Conservation (phyloP, 257 asterid species). For the Ligustrum vulgare region DNA sequence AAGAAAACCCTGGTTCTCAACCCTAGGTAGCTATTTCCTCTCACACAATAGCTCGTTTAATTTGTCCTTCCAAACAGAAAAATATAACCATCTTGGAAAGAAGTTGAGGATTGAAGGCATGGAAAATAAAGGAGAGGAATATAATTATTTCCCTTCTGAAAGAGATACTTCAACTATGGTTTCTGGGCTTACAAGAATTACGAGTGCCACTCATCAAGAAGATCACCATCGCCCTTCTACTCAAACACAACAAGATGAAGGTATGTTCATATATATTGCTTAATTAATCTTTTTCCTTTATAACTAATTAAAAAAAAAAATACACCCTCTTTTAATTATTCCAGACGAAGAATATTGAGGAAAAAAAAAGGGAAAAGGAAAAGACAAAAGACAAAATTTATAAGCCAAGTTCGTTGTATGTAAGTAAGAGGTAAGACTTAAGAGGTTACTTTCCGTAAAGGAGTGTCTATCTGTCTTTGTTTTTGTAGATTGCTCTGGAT, state of each 20-base stretch:
- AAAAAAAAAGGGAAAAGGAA: neutral
- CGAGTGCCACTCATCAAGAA: neutral
- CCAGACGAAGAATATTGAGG: neutral
- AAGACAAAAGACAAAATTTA: neutral
- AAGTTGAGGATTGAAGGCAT: constrained; percentile 25
- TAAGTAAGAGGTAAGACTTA: neutral
- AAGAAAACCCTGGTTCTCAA: neutral
- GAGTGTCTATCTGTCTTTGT: constrained; percentile 29
- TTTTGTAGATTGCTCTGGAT: constrained; percentile 13
- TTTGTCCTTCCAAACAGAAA: neutral
- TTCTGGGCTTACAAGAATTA: neutral
- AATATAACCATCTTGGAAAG: neutral
- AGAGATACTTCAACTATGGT: neutral
- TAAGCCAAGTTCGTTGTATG: constrained; percentile 64
- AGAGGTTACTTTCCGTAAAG: constrained; percentile 67
- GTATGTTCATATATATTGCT: neutral
- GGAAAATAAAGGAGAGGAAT: constrained; percentile 23
- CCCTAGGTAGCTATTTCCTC: neutral
- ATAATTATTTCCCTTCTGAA: neutral
- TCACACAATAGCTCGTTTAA: no score
- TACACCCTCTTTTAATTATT: neutral
- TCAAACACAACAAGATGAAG: constrained; percentile 9
- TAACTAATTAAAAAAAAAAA: no score
- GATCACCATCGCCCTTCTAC: neutral
- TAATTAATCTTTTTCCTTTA: no score